A percentile compares a stretch with the other conserved stretches of the same genome.
Evolutionary conservation across 73 alveolate genomes (phyloP).

Genomic region (Tetrahymena borealis): DNA sequence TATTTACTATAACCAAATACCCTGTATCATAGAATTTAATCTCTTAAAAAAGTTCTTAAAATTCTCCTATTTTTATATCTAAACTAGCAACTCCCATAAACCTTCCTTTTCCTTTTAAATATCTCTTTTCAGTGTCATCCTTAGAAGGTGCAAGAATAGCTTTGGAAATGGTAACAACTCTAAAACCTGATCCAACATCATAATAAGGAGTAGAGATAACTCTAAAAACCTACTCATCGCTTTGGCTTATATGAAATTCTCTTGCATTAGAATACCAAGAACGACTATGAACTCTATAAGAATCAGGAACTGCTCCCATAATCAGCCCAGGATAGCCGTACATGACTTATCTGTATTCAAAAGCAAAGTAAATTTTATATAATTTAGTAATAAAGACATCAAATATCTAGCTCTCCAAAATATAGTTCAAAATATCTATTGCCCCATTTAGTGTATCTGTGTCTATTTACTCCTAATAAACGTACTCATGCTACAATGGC

Average conservation of each 20-base stretch:
- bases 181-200: background rate
- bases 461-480: background rate
- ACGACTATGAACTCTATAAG: background rate
- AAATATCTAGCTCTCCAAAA: background rate
- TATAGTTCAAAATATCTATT: background rate
- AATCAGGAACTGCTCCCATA: background rate
- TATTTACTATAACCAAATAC: background rate
- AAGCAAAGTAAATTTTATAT: background rate
- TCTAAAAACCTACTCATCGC: background rate
- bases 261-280: background rate
- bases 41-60: background rate
- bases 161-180: background rate
- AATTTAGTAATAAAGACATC: background rate
- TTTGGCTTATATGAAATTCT: background rate
- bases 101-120: background rate
- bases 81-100: background rate
- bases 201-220: background rate
- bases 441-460: background rate
- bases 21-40: background rate
- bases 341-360: background rate
- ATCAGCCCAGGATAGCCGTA: background rate
- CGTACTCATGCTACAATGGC: background rate
- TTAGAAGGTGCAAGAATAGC: background rate
- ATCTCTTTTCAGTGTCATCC: background rate
- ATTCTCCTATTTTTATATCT: background rate